Evolutionary conservation across 2,329 filamentous ascomycete species (phyloP), one percentile per base, ranked within the genome.

Genomic region (Phialemoniopsis sp.): DNA sequence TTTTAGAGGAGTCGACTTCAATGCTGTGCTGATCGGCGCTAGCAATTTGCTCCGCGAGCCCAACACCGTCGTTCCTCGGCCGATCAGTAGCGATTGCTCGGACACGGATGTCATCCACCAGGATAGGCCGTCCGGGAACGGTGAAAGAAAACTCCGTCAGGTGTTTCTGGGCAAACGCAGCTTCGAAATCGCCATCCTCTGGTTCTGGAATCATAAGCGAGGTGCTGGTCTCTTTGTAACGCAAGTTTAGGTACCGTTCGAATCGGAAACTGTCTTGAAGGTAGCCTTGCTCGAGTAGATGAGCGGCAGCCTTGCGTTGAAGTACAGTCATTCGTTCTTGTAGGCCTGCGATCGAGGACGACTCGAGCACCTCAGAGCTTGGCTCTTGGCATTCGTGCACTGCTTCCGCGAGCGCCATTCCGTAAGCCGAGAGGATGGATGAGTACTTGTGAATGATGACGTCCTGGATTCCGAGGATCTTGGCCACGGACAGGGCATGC

Each of bases 161-260:
- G 26, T 70, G 67, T 29, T 56, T 51, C 1, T 51, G 52, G 0
- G 49, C 56, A 28, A 70, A 70, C 2, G 50, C 52, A 2, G 53
- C 43, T n/a, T 44, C 51, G 32, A 63, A 67, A 13, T 60, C 59
- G 4, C 52, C 52, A 1, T 55, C 38, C 14, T 47, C 48, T 72
- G n/a, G n/a, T n/a, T n/a, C n/a, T n/a, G n/a, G n/a, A n/a, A n/a
- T 80, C 89, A 95, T 95, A 31, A 95, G 72, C 1, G 89, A 87
- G 6, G 88, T 93, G 56, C 95, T 89, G 0, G 89, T 95, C 8
- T 89, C 89, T 18, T 87, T 78, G 54, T 95, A 95, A 41, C 89
- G 74, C 82, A 96, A 89, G 57, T 96, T 95, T 41, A 96, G 76
- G 54, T 95, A 96, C 54, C 94, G 85, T 58, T 95, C 89, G 51